Conservation (phyloP, 208 protist species). For the Acanthamoeba healyi region DNA sequence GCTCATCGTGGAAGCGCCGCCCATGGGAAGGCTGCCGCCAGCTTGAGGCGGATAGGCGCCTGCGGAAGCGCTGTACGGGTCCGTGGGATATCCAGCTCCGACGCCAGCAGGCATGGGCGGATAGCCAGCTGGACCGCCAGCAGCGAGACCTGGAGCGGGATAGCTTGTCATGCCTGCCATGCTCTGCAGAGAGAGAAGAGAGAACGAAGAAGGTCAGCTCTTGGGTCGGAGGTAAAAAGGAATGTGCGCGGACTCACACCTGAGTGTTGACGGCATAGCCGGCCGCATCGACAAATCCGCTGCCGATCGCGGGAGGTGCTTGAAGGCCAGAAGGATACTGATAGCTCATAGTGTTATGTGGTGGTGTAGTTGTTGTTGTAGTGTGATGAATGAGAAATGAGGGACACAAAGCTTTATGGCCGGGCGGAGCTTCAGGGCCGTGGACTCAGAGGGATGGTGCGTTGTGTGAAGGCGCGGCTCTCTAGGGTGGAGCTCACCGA, state of each 20-base stretch:
- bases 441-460: too few species aligned
- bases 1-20: not conserved
- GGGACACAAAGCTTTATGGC: too few species aligned
- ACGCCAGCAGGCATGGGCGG: too few species aligned
- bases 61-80: too few species aligned
- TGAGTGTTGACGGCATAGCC: not conserved
- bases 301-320: not conserved
- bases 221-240: not conserved
- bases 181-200: not conserved
- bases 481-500: too few species aligned
- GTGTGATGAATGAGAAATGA: too few species aligned
- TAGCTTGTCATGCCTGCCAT: not conserved
- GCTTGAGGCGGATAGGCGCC: not conserved
- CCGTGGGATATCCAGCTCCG: too few species aligned
- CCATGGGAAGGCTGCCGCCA: not conserved
- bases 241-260: not conserved
- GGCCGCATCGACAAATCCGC: not conserved
- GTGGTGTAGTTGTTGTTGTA: too few species aligned
- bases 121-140: too few species aligned
- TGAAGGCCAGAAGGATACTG: not conserved
- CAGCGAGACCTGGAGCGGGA: not conserved
- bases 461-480: too few species aligned
- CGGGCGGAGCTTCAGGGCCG: too few species aligned
- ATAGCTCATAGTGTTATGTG: slow-evolving; percentile 10
- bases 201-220: not conserved